Evolutionary conservation across 2,329 filamentous ascomycete genomes (phyloP), one percentile per base, ranked within the genome.

Genomic region (Aspergillus sp.): DNA sequence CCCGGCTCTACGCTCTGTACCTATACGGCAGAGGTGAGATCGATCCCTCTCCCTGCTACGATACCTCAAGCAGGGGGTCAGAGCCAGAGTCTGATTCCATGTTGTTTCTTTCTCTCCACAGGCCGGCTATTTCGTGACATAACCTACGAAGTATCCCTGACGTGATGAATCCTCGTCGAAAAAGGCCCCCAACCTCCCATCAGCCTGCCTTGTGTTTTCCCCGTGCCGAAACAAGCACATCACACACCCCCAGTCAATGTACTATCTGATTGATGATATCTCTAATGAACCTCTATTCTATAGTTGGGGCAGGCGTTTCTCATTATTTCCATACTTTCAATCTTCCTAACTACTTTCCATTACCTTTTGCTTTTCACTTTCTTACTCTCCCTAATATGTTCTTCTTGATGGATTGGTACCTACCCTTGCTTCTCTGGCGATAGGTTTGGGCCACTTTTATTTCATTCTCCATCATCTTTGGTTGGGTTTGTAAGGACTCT

Each of bases 191-290:
- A 32, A 36, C 11, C 32, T 15, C 32, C 11, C 32, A 36, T 2
- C 10, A 36, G 38, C 50, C 57, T 52, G 47, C 44, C 51, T 57
- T 38, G 48, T 52, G 38, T 62, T 13, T 36, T 13, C 32, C 32
- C 59, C 44, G 19, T 59, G 52, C 50, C 54, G 54, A 44, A 61
- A 62, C 56, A 58, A 36, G 32, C 32, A 36, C 32, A 13, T 36
- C 32, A 36, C 30, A 32, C 32, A 30, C 32, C 32, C 32, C 32
- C 59, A 62, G 59, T 60, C 54, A 56, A 60, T 65, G 61, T 65
- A 64, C 59, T 64, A 60, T 64, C 61, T 66, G 59, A 61, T 57
- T 59, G 57, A 68, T 66, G 66, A 68, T 67, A 67, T 67, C 62
- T 63, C 54, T 69, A 66, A 69, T 69, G 67, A 69, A 64, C 53